Conservation (phyloP, 768 basidiomycete species). For the Cystofilobasidium macerans region DNA sequence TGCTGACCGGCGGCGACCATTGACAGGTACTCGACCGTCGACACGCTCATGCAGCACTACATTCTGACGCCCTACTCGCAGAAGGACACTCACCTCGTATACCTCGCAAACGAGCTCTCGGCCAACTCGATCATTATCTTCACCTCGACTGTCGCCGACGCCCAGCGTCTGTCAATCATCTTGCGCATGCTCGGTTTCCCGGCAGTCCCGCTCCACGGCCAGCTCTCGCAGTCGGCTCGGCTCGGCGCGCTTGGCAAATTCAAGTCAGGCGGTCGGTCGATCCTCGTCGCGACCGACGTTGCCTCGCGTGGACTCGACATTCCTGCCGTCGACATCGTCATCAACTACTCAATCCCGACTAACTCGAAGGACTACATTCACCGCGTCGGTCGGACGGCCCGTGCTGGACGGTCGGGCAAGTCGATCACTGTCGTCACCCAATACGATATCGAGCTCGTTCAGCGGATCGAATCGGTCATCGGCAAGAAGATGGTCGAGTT, state of each 20-base stretch:
- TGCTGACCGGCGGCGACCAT: not conserved
- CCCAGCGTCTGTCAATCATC: constrained; percentile 76
- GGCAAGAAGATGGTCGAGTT: constrained; percentile 83
- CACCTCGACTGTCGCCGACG: constrained; percentile 87
- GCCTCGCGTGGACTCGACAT: constrained; percentile 94
- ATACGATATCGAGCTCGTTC: constrained; percentile 92
- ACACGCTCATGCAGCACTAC: constrained; percentile 89
- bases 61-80: constrained; percentile 81
- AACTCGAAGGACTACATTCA: constrained; percentile 99
- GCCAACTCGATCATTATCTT: constrained; percentile 93
- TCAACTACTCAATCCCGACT: constrained; percentile 95
- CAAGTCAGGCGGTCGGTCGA: constrained; percentile 79
- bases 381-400: constrained; percentile 90
- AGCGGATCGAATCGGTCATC: constrained; percentile 84
- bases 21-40: constrained; percentile 85
- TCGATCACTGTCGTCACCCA: constrained; percentile 95
- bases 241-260: constrained; percentile 89
- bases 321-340: constrained; percentile 86
- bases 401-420: constrained; percentile 94
- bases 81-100: constrained; percentile 83
- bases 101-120: constrained; percentile 75
- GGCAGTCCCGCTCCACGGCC: constrained; percentile 89
- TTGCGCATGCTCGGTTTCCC: constrained; percentile 83
- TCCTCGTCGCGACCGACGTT: constrained; percentile 92
- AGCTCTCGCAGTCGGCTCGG: constrained; percentile 84